Evolutionary conservation across 208 protist species (phyloP), one percentile per base, ranked within the genome.

Genomic region (Trypanosoma cruzi): DNA sequence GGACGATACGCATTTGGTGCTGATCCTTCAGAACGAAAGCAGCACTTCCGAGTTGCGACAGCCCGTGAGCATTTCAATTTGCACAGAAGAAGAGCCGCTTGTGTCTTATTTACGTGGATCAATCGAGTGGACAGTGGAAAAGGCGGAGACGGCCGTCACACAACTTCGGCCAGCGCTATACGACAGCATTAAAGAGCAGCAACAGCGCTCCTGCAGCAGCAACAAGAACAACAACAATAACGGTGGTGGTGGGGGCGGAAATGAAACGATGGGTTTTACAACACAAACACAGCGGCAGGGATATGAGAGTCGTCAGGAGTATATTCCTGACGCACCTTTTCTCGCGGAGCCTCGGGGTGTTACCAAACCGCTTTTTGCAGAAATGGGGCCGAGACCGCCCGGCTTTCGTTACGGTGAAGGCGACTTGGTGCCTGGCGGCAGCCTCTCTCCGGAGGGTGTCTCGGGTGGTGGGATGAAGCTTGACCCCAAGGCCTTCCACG

Each of bases 401-500:
- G 85, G 86, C 0, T 67, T 81, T 57, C 81, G 87, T 40, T 95
- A 95, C 75, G 90, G 90, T 32, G 81, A 93, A 36, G 75, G 64
- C 1, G 90, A 95, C 64, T 74, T 95, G 20, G 26, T 82, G 0
- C 90, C 90, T 6, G 83, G 81, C 32, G 90, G 90, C 46, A 58
- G 70, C 26, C 49, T 79, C 24, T 22, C 53, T 64, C 34, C 20
- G 40, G 44, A 22, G 16, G 44, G 44, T 50, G 48, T 20, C 31
- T 42, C 73, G 20, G 73, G 59, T 42, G 77, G 82, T 31, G 85
- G 84, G 24, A 90, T 88, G 80, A 7, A 82, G 49, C 76, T 93
- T 71, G 75, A 76, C 34, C 68, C 81, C 42, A 58, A 64, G 22
- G 79, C 71, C 68, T 88, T 92, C 56, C 64, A 70, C 2, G 64